phyloP scores from a whole-genome alignment of 139 green algal species.

The Asterochloris sp. region DNA sequence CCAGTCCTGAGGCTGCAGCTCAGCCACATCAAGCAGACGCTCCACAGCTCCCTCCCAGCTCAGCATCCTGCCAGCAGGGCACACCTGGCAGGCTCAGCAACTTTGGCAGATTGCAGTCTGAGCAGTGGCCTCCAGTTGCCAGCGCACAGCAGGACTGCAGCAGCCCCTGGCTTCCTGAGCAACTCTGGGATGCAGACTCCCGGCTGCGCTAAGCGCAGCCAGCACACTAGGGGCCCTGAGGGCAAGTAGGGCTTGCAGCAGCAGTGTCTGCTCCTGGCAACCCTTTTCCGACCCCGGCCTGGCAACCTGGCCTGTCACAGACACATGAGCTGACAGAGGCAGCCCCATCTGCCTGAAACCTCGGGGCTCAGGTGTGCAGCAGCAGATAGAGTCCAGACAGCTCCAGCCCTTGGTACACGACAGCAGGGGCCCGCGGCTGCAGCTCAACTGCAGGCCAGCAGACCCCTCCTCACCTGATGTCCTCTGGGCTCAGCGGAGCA shows the following conservation, averaged over 20 bases:
- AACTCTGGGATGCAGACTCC: neutral
- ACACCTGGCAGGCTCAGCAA: neutral
- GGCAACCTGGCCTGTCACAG: neutral
- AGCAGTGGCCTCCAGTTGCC: neutral
- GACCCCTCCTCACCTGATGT: conserved; percentile 46
- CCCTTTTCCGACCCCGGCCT: too few species aligned
- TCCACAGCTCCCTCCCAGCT: conserved; percentile 90
- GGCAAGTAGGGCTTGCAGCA: neutral
- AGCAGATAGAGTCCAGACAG: neutral
- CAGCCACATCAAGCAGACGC: conserved; percentile 71
- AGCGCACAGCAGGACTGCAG: neutral
- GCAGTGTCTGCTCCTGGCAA: too few species aligned
- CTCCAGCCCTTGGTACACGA: neutral
- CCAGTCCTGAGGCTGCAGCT: conserved; percentile 38
- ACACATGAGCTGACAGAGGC: neutral
- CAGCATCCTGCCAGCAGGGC: conserved; percentile 33
- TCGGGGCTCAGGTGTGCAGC: neutral
- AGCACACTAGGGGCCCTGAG: neutral
- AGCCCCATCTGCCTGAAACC: neutral
- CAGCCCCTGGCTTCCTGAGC: neutral
- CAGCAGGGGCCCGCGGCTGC: neutral
- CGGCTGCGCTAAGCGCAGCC: neutral
- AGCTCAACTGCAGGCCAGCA: neutral
- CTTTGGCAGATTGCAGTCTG: neutral
- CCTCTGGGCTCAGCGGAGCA: conserved; percentile 54